phyloP scores from a whole-genome alignment of 2,329 filamentous ascomycete genomes.

The Zymoseptoria crescenta region DNA sequence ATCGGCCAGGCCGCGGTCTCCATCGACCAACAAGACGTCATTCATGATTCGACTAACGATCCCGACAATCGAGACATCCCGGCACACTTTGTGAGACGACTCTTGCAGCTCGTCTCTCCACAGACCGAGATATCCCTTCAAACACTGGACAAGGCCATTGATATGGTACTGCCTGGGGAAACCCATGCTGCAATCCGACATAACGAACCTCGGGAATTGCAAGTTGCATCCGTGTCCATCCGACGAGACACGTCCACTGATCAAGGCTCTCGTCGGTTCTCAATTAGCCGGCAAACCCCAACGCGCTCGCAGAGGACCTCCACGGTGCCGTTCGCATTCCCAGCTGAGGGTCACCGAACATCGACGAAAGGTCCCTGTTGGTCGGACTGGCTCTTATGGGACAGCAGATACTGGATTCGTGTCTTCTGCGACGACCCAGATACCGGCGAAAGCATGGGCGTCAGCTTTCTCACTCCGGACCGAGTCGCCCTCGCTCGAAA shows the following conservation, averaged over 20 bases:
- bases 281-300: not conserved
- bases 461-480: not conserved
- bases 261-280: not conserved
- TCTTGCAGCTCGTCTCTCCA: conserved; percentile 45
- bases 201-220: not conserved
- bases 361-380: not conserved
- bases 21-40: not conserved
- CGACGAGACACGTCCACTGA: not conserved
- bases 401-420: conserved; percentile 50
- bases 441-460: not conserved
- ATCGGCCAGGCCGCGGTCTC: conserved; percentile 23
- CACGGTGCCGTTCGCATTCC: not conserved
- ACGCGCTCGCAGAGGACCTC: not conserved
- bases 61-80: conserved; percentile 18
- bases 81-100: conserved; percentile 39
- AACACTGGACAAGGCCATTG: conserved; percentile 36
- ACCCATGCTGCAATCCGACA: conserved; percentile 9
- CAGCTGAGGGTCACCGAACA: not conserved
- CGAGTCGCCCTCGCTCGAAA: not conserved
- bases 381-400: conserved; percentile 41
- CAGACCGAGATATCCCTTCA: conserved; percentile 36
- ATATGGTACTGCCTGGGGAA: conserved; percentile 34
- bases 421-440: conserved; percentile 20
- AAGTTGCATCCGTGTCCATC: not conserved
- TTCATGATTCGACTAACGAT: not conserved